phyloP scores from a whole-genome alignment of 139 green algal genomes.

The Coelastrella sp. region DNA sequence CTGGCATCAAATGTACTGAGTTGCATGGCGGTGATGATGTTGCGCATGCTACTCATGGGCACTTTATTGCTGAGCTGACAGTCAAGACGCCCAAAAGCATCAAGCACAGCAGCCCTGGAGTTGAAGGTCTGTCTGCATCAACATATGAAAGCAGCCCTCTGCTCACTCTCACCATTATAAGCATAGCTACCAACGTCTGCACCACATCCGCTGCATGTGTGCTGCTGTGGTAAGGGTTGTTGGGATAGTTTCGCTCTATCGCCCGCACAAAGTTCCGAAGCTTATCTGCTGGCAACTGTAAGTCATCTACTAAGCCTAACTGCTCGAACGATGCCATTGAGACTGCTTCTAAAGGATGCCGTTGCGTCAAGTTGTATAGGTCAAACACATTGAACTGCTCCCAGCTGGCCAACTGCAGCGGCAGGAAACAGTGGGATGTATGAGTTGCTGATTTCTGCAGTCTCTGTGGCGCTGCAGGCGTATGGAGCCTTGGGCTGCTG shows the following conservation, averaged over 20 bases:
- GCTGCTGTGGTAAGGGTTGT: constrained; percentile 68
- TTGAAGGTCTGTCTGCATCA: too few relatives aligned
- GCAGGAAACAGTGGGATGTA: neutral
- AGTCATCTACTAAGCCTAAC: constrained; percentile 63
- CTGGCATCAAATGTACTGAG: too few relatives aligned
- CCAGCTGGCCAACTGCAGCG: constrained; percentile 26
- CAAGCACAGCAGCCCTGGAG: too few relatives aligned
- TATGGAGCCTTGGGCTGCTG: too few relatives aligned
- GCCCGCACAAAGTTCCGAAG: constrained; percentile 13
- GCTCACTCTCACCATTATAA: constrained; percentile 12
- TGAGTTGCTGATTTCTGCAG: too few relatives aligned
- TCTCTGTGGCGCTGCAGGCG: too few relatives aligned
- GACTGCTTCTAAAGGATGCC: constrained; percentile 66
- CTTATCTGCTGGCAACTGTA: constrained; percentile 27
- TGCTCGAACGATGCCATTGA: constrained; percentile 64
- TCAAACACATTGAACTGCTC: constrained; percentile 68
- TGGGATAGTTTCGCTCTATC: constrained; percentile 47
- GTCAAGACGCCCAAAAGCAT: neutral
- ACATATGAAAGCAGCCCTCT: too few relatives aligned
- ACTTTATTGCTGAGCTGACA: too few relatives aligned
- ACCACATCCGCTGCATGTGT: constrained; percentile 68
- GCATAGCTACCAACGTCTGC: constrained; percentile 50
- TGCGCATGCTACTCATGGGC: too few relatives aligned
- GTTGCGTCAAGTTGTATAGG: constrained; percentile 48
- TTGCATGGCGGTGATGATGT: neutral